A percentile compares a stretch with the other conserved stretches of the same genome.
These are phyloP conservation scores for Insectozyma bohioensis DNA, from an alignment of 1,139 yeast genomes.

Conservation along the genomic window DNA sequence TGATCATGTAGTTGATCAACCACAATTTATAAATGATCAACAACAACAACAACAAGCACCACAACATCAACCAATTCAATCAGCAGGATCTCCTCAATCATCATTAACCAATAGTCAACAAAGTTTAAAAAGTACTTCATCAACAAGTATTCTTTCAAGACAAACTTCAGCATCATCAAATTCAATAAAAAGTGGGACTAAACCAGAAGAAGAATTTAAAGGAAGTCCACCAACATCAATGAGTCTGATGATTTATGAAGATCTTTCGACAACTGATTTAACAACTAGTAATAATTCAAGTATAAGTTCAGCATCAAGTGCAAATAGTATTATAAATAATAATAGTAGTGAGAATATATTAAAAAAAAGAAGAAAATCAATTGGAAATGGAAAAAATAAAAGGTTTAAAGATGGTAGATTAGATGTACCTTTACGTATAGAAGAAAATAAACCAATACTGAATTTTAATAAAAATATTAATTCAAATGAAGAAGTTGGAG, in stretches of 20 bases:
- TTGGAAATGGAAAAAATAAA: background rate
- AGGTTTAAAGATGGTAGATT: background rate
- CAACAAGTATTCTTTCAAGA: background rate
- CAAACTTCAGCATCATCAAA: conserved; percentile 5
- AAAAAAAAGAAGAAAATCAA: background rate
- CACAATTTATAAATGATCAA: background rate
- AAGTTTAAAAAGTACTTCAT: conserved; percentile 2
- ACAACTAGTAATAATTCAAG: background rate
- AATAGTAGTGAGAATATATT: background rate
- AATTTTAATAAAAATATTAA: background rate
- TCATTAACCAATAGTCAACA: too few species aligned
- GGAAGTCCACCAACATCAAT: conserved; percentile 12
- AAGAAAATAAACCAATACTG: conserved; percentile 1
- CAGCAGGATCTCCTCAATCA: background rate
- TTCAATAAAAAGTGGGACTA: conserved; percentile 4
- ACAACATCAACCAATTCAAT: background rate
- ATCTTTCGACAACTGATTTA: background rate
- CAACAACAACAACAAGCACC: background rate
- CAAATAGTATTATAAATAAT: background rate
- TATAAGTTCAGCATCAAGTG: background rate
- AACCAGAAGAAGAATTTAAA: conserved; percentile 6
- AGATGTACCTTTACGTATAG: conserved; percentile 4
- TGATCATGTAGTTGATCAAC: conserved; percentile 27
- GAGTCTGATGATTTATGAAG: conserved; percentile 8
- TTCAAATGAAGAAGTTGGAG: background rate